Evolutionary conservation across 78 protist species (phyloP).

Genomic region (Anaeramoeba flamelloides): DNA sequence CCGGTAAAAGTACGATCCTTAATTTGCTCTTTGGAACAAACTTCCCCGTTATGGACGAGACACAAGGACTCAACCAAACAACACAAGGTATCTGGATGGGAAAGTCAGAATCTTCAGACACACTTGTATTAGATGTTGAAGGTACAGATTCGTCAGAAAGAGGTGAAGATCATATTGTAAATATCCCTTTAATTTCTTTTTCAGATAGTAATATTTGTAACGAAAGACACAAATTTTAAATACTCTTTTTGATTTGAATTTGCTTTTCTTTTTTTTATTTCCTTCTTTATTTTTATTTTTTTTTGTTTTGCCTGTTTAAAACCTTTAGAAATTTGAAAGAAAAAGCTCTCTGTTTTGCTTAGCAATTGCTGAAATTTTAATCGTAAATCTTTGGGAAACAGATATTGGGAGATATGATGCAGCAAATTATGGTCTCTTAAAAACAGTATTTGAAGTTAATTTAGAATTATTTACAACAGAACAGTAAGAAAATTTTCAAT

Average conservation of each 20-base stretch:
- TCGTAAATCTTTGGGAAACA: conserved; percentile 67
- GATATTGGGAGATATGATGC: conserved; percentile 75
- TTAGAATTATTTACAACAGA: conserved; percentile 65
- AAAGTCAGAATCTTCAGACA: neutral
- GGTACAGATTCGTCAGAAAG: conserved; percentile 79
- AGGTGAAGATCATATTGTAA: conserved; percentile 51
- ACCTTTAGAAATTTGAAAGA: conserved; percentile 47
- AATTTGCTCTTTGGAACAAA: conserved; percentile 60
- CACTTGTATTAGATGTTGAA: conserved; percentile 70
- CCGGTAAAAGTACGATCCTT: conserved; percentile 71
- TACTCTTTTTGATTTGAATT: neutral
- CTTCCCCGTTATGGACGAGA: conserved; percentile 56
- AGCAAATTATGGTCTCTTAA: conserved; percentile 48
- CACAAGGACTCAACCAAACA: conserved; percentile 45
- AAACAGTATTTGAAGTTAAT: conserved; percentile 64
- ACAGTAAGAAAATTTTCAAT: too few relatives aligned
- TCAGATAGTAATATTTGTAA: neutral
- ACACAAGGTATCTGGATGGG: conserved; percentile 51
- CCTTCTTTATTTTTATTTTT: neutral
- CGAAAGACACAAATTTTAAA: conserved; percentile 13
- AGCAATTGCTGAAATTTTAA: conserved; percentile 57
- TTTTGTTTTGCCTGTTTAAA: neutral
- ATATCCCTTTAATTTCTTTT: neutral
- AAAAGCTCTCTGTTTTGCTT: conserved; percentile 69
- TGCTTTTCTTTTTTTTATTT: neutral